These are phyloP conservation scores for Colletotrichum tanaceti DNA, from an alignment of 2,329 filamentous ascomycete species.

Conservation along the genomic window DNA sequence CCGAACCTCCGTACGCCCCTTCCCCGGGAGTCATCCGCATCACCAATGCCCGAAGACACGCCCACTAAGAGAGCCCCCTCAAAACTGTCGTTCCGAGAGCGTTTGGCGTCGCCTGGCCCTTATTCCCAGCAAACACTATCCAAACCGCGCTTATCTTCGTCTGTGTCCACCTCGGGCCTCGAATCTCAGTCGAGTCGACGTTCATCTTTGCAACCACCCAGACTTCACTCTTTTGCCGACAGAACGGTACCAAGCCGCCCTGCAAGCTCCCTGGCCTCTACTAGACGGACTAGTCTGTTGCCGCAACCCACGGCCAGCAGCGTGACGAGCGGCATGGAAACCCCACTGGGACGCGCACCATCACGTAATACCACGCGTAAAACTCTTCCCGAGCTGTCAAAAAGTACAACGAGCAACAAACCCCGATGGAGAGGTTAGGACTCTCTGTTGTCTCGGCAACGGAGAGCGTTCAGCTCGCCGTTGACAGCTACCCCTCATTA, in stretches of 20 bases:
- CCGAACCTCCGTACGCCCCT: conserved; percentile 63
- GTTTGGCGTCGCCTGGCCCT: conserved; percentile 62
- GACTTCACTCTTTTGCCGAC: conserved; percentile 47
- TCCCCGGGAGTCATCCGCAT: conserved; percentile 59
- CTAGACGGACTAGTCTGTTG: conserved; percentile 65
- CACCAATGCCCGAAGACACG: conserved; percentile 59
- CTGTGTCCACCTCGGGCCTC: conserved; percentile 58
- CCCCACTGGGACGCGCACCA: conserved; percentile 60
- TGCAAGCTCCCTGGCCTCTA: conserved; percentile 66
- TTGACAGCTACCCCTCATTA: neutral
- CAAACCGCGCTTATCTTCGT: conserved; percentile 57
- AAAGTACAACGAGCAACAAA: conserved; percentile 53
- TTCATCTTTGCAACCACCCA: conserved; percentile 64
- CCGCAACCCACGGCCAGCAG: conserved; percentile 57
- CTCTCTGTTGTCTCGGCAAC: conserved; percentile 13
- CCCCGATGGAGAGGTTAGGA: conserved; percentile 62
- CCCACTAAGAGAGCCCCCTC: conserved; percentile 58
- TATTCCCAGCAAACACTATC: conserved; percentile 59
- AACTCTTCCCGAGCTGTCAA: conserved; percentile 46
- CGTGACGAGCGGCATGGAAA: conserved; percentile 58
- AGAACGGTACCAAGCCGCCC: conserved; percentile 57
- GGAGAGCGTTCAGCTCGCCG: conserved; percentile 8
- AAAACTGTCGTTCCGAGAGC: conserved; percentile 66
- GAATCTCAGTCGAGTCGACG: conserved; percentile 55
- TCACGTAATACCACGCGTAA: conserved; percentile 59